Evolutionary conservation across 192 early-diverging fungal genomes (phyloP), one percentile per base, ranked within the genome.

Genomic region (Coemansia sp.): DNA sequence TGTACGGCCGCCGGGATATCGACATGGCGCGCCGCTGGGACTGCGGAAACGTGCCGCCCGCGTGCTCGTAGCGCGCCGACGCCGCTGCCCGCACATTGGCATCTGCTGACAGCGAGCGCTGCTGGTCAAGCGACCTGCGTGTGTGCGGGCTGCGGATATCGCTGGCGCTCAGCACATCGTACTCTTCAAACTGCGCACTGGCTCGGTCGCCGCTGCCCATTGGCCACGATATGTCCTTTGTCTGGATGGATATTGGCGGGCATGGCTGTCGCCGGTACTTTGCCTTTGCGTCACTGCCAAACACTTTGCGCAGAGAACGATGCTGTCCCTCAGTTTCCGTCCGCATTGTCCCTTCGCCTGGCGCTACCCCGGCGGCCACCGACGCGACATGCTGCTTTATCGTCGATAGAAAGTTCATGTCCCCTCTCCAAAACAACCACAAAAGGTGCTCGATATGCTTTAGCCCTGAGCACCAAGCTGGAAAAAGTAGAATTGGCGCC

Each of bases 141-240:
- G 63, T 45, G 9, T 61, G 53, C 11, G 59, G 22, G 27, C 59
- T 65, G 27, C 61, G 49, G 17, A 64, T 32, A 10, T 70, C 69
- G 56, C 65, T 58, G 17, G 74, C 17, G 58, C 62, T 70, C 8
- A 76, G 51, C 35, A 76, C 50, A 45, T 70, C 74, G 41, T 66
- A 70, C 47, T 76, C 74, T 17, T 69, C 67, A 11, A 65, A 48
- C 4, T 50, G 68, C 19, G 65, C 54, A 17, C 68, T 76, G 29
- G 53, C 65, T 14, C 69, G 54, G 50, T 70, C 65, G 35, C 69
- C 66, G 54, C 69, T 77, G 19, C 75, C 75, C 61, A 77, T 57
- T 5, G 75, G 75, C 69, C 69, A 72, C 15, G 75, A 77, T 68
- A 77, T 77, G 27, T 77, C 69, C 39, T 64, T 77, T 12, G 75